phyloP scores from a whole-genome alignment of 1,139 yeast species.

The Magnusiomyces paraingens region DNA sequence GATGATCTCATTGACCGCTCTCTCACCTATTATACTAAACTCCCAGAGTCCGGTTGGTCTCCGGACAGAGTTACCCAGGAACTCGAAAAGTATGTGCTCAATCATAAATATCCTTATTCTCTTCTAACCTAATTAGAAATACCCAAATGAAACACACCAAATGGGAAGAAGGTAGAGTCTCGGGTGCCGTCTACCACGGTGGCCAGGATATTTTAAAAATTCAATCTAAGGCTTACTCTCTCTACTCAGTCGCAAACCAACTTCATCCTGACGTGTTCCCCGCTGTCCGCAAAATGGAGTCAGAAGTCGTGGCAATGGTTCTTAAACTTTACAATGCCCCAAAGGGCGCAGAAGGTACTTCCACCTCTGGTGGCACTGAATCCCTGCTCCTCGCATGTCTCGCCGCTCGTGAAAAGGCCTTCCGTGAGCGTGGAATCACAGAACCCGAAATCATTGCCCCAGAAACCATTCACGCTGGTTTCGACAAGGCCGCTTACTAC shows the following conservation, averaged over 20 bases:
- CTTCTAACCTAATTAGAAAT: conserved; percentile 12
- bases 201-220: conserved; percentile 65
- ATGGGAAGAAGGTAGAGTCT: conserved; percentile 79
- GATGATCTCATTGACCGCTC: conserved; percentile 48
- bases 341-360: conserved; percentile 69
- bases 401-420: conserved; percentile 68
- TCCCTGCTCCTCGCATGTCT: conserved; percentile 78
- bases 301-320: conserved; percentile 92
- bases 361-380: conserved; percentile 97
- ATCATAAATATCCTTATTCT: conserved; percentile 30
- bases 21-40: conserved; percentile 40
- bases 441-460: conserved; percentile 89
- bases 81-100: conserved; percentile 28
- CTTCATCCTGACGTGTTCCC: conserved; percentile 97
- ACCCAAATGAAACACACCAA: conserved; percentile 53
- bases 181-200: conserved; percentile 97
- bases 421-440: conserved; percentile 54
- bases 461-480: conserved; percentile 86
- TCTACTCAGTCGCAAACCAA: conserved; percentile 84
- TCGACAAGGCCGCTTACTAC: conserved; percentile 88
- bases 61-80: conserved; percentile 41
- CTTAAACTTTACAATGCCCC: conserved; percentile 72
- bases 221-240: conserved; percentile 70
- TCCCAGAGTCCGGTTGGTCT: conserved; percentile 56
- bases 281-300: conserved; percentile 92